phyloP scores from a whole-genome alignment of 1,284 basidiomycete species.

The Ceratobasidium sp. region DNA sequence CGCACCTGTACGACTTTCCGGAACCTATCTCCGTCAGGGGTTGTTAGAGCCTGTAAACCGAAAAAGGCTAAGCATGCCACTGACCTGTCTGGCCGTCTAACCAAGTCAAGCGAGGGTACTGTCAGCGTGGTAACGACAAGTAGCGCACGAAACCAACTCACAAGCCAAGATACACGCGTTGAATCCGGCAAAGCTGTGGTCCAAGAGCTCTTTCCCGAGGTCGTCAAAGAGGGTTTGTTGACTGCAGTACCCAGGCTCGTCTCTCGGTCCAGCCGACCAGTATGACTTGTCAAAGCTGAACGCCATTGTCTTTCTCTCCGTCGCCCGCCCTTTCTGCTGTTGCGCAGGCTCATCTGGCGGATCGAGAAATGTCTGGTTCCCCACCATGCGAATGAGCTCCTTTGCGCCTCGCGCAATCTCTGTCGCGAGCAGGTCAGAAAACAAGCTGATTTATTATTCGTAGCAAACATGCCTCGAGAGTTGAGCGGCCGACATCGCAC shows the following conservation, averaged over 20 bases:
- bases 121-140: slow-evolving; percentile 25
- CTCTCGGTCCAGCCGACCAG: slow-evolving; percentile 89
- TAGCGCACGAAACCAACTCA: slow-evolving; percentile 59
- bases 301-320: slow-evolving; percentile 85
- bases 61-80: slow-evolving; percentile 46
- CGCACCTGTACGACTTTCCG: slow-evolving; percentile 87
- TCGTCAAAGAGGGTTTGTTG: slow-evolving; percentile 95
- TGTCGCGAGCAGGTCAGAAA: slow-evolving; percentile 49
- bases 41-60: slow-evolving; percentile 38
- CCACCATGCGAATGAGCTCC: slow-evolving; percentile 90
- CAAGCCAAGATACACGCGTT: slow-evolving; percentile 98
- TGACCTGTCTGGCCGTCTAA: slow-evolving; percentile 86
- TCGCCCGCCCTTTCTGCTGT: slow-evolving; percentile 59
- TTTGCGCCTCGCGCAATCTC: slow-evolving; percentile 92
- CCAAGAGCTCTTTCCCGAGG: slow-evolving; percentile 90
- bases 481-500: slow-evolving; percentile 97
- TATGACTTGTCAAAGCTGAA: slow-evolving; percentile 97
- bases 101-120: slow-evolving; percentile 38
- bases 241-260: slow-evolving; percentile 88
- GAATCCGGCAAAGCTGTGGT: slow-evolving; percentile 95
- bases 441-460: neutral
- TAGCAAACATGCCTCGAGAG: slow-evolving; percentile 76
- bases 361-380: slow-evolving; percentile 88
- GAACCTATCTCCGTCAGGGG: slow-evolving; percentile 62
- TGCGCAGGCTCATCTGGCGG: slow-evolving; percentile 68